Percentiles rank a stretch among this genome's conserved stretches.
Conservation (phyloP, 2,329 filamentous ascomycete genomes). For the Colletotrichum australisinense region DNA sequence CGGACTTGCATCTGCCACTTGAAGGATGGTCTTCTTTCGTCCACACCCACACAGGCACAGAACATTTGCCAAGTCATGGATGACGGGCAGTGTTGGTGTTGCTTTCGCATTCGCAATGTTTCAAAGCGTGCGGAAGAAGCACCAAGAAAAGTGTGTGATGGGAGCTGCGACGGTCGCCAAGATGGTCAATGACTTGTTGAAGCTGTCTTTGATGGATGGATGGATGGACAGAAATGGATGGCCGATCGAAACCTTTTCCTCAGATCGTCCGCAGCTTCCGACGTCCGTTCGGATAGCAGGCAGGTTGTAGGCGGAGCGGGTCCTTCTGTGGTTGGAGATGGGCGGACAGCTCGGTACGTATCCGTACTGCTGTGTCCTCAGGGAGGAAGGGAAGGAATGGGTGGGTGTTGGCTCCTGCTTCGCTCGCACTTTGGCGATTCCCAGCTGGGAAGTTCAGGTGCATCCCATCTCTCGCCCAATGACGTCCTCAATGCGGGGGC, state of each 20-base stretch:
- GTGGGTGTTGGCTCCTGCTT: not conserved
- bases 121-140: constrained; percentile 16
- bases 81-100: not conserved
- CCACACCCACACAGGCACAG: no score
- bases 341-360: not conserved
- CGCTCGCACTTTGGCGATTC: constrained; percentile 1
- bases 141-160: constrained; percentile 24
- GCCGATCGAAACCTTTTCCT: not conserved
- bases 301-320: not conserved
- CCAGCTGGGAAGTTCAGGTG: not conserved
- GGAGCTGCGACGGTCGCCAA: constrained; percentile 11
- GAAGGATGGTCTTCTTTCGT: no score
- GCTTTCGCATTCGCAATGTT: not conserved
- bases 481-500: constrained; percentile 23
- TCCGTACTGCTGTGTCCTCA: not conserved
- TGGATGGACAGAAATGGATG: not conserved
- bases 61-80: no score
- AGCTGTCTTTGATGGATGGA: not conserved
- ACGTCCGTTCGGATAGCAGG: not conserved
- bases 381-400: no score
- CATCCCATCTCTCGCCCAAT: constrained; percentile 9
- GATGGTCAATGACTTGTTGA: not conserved
- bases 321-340: not conserved
- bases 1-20: no score
- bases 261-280: not conserved